Percentiles rank a stretch among this genome's conserved stretches.
phyloP scores from a whole-genome alignment of 2,329 filamentous ascomycete genomes.

The Sclerotinia glacialis region DNA sequence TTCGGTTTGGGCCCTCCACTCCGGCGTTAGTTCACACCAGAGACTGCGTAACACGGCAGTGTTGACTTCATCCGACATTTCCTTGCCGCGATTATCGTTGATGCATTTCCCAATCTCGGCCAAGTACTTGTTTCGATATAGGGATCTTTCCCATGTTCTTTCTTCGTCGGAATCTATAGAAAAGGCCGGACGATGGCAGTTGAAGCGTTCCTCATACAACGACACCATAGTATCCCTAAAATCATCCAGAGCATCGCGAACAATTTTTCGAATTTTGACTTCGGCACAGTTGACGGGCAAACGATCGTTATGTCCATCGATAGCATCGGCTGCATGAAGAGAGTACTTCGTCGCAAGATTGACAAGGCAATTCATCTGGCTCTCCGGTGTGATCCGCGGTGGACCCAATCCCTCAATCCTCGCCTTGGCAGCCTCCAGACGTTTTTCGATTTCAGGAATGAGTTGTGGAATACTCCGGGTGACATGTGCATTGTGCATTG shows the following conservation, averaged over 20 bases:
- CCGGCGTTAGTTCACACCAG: background rate
- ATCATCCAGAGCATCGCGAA: background rate
- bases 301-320: conserved; percentile 12
- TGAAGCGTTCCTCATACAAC: background rate
- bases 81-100: background rate
- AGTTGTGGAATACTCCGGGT: conserved; percentile 20
- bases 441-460: conserved; percentile 10
- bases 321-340: background rate
- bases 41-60: background rate
- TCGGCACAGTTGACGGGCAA: background rate
- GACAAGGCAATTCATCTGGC: background rate
- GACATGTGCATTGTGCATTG: conserved; percentile 18
- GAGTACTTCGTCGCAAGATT: background rate
- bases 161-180: background rate
- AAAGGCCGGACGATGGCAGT: background rate
- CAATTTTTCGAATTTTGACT: conserved; percentile 6
- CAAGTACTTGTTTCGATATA: background rate
- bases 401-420: background rate
- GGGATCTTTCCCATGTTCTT: background rate
- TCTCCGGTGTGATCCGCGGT: background rate
- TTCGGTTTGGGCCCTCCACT: background rate
- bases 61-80: conserved; percentile 8
- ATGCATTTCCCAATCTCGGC: background rate
- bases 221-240: conserved; percentile 1
- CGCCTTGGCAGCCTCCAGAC: background rate